Conservation (phyloP, 2,329 filamentous ascomycete genomes). For the Botryotinia convoluta region DNA sequence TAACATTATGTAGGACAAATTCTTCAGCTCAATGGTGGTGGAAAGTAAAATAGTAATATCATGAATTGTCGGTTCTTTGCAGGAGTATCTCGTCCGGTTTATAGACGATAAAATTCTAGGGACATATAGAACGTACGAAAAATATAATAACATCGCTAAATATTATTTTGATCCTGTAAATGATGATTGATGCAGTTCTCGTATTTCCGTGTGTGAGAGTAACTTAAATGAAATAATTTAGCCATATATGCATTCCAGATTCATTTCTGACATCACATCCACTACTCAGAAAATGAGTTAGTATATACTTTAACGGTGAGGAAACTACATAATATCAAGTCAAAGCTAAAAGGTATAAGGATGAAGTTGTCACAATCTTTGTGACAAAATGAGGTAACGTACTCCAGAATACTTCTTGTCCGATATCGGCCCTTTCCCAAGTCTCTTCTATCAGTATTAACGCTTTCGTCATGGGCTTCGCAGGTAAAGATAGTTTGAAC, state of each 20-base stretch:
- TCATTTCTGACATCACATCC: slow-evolving; percentile 18
- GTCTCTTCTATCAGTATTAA: slow-evolving; percentile 33
- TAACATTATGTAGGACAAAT: slow-evolving; percentile 21
- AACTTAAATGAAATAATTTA: neutral
- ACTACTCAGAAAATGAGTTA: neutral
- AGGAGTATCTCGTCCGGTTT: neutral
- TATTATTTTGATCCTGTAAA: neutral
- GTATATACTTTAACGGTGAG: neutral
- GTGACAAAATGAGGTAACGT: neutral
- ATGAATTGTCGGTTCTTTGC: neutral
- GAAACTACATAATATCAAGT: neutral
- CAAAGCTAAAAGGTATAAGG: neutral
- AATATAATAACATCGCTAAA: neutral
- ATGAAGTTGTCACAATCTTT: neutral
- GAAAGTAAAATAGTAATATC: slow-evolving; percentile 13
- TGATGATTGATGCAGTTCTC: neutral
- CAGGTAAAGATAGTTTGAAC: slow-evolving; percentile 32
- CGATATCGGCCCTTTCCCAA: slow-evolving; percentile 31
- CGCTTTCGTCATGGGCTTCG: slow-evolving; percentile 32
- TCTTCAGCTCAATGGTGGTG: slow-evolving; percentile 21
- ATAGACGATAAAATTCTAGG: neutral
- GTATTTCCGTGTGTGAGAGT: neutral
- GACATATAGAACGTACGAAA: neutral
- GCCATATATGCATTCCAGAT: slow-evolving; percentile 13
- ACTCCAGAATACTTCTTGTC: slow-evolving; percentile 32